These are phyloP conservation scores for Saccharomycopsis synnaedendra DNA, from an alignment of 805 yeast species.

Conservation along the genomic window DNA sequence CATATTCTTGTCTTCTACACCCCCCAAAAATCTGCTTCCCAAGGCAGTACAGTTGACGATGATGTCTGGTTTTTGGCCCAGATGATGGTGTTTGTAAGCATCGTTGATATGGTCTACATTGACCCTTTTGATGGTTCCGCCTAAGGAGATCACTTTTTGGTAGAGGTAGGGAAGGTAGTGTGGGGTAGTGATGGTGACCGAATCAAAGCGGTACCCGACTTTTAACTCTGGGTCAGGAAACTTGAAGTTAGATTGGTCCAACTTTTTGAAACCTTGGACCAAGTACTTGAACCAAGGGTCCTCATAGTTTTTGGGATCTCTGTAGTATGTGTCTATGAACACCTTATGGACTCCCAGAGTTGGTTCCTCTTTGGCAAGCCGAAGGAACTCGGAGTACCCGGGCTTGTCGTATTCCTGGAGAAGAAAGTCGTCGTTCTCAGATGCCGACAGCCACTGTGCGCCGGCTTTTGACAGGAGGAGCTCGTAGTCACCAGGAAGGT, in stretches of 20 bases:
- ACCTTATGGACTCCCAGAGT: conserved; percentile 33
- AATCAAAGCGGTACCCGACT: conserved; percentile 37
- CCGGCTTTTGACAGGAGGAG: conserved; percentile 54
- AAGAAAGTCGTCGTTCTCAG: conserved; percentile 20
- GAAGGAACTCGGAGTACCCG: conserved; percentile 36
- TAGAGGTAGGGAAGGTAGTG: conserved; percentile 43
- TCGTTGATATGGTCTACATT: conserved; percentile 33
- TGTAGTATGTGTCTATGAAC: conserved; percentile 16
- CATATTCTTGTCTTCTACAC: conserved; percentile 33
- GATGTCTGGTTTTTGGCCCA: conserved; percentile 31
- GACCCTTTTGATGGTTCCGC: conserved; percentile 36
- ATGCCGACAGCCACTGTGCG: conserved; percentile 61
- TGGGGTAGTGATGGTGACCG: conserved; percentile 49
- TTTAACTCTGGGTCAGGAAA: conserved; percentile 18
- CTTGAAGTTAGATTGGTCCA: conserved; percentile 15
- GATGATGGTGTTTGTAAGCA: conserved; percentile 31
- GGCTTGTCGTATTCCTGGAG: conserved; percentile 34
- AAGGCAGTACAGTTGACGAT: conserved; percentile 53
- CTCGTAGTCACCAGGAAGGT: conserved; percentile 48
- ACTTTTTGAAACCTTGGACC: conserved; percentile 32
- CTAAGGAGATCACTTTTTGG: conserved; percentile 32
- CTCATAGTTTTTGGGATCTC: conserved; percentile 17
- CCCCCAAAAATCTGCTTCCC: conserved; percentile 31
- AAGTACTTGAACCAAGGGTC: conserved; percentile 40
- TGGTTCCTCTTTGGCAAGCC: conserved; percentile 36